Percentiles rank a stretch among this genome's conserved stretches.
phyloP scores from a whole-genome alignment of 2,329 filamentous ascomycete species.

The Colletotrichum plurivorum region DNA sequence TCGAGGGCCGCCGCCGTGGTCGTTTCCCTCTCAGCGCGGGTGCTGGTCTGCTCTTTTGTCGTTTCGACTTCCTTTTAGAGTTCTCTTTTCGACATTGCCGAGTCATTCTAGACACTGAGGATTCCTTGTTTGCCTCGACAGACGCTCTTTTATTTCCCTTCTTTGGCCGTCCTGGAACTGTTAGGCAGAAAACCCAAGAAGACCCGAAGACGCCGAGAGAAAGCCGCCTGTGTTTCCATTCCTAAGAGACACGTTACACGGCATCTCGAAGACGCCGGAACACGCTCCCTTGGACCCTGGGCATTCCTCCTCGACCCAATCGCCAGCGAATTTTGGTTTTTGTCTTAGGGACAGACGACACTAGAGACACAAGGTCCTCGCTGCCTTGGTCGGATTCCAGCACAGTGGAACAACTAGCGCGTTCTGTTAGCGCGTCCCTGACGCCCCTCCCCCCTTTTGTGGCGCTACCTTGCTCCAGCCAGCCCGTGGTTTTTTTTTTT shows the following conservation, averaged over 20 bases:
- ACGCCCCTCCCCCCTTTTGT: background rate
- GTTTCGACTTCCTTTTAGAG: background rate
- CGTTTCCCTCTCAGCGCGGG: too few species aligned
- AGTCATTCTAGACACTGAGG: too few species aligned
- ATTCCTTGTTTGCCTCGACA: too few species aligned
- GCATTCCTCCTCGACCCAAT: background rate
- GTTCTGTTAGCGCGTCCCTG: conserved; percentile 2
- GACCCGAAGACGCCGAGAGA: background rate
- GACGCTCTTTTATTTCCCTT: background rate
- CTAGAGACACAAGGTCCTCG: background rate
- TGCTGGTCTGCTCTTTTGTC: background rate
- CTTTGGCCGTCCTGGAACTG: too few species aligned
- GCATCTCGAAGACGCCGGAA: background rate
- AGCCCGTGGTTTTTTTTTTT: conserved; percentile 8
- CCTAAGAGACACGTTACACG: background rate
- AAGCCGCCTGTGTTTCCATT: background rate
- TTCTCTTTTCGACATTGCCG: background rate
- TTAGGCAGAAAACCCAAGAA: too few species aligned
- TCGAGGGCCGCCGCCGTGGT: background rate
- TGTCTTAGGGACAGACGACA: too few species aligned
- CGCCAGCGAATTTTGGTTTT: background rate
- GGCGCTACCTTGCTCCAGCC: conserved; percentile 18
- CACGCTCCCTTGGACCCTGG: background rate
- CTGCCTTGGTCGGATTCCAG: conserved; percentile 22
- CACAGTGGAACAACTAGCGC: conserved; percentile 35